phyloP scores from a whole-genome alignment of 192 early-diverging fungal genomes.

The Paraglomus brasilianum region DNA sequence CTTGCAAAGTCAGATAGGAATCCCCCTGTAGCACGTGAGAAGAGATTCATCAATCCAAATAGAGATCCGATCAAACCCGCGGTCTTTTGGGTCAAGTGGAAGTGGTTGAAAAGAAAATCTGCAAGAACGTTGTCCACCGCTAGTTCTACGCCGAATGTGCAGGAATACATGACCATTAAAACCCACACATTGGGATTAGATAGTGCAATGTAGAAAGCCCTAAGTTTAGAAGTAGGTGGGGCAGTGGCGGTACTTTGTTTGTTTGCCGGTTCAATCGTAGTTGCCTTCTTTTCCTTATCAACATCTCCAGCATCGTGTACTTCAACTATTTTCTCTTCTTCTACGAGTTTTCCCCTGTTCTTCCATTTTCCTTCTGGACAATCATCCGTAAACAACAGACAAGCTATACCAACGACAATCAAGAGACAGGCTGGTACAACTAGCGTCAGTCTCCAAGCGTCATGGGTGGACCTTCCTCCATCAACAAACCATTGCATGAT shows the following conservation, averaged over 20 bases:
- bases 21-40: conserved; percentile 62
- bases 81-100: conserved; percentile 39
- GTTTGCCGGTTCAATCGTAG: background rate
- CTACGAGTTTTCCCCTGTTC: background rate
- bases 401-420: conserved; percentile 34
- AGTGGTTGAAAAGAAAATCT: conserved; percentile 46
- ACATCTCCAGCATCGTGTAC: conserved; percentile 1
- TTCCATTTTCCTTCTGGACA: conserved; percentile 42
- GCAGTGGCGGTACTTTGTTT: background rate
- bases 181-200: conserved; percentile 45
- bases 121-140: conserved; percentile 58
- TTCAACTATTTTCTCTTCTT: conserved; percentile 24
- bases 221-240: background rate
- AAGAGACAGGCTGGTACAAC: conserved; percentile 41
- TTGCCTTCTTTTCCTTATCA: conserved; percentile 13
- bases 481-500: conserved; percentile 43
- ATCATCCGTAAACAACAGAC: conserved; percentile 46
- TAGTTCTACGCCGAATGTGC: conserved; percentile 64
- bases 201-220: conserved; percentile 32
- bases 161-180: conserved; percentile 57
- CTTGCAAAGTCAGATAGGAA: conserved; percentile 51
- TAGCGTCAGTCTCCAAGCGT: conserved; percentile 53
- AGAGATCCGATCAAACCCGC: conserved; percentile 52
- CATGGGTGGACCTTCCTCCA: conserved; percentile 24
- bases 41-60: conserved; percentile 68